phyloP scores from a whole-genome alignment of 2,329 filamentous ascomycete genomes.

The Fusarium begoniae region DNA sequence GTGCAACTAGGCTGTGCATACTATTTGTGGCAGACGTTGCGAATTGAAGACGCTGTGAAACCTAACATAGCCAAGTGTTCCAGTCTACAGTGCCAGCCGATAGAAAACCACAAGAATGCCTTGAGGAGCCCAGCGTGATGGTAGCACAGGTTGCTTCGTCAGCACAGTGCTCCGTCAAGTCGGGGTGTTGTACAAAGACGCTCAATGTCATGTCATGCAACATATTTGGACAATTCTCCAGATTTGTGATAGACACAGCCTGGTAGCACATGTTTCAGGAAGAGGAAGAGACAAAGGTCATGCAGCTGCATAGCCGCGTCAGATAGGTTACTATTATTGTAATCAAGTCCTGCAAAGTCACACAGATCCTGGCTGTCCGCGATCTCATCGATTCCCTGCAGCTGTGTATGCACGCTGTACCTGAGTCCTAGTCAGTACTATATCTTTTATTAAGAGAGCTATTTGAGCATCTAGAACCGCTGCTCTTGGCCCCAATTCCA shows the following conservation, averaged over 20 bases:
- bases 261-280: background rate
- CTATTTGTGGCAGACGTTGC: background rate
- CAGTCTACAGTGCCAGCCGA: background rate
- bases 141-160: background rate
- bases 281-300: background rate
- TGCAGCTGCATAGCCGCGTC: background rate
- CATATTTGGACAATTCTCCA: background rate
- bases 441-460: background rate
- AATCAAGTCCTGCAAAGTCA: background rate
- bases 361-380: background rate
- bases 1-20: background rate
- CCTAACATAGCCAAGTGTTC: background rate
- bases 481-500: background rate
- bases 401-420: background rate
- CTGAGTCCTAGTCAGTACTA: background rate
- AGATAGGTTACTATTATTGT: background rate
- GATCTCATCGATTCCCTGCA: background rate
- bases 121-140: background rate
- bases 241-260: background rate
- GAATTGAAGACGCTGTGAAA: background rate
- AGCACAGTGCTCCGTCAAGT: background rate
- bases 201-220: background rate
- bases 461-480: background rate
- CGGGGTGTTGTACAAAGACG: background rate
- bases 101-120: background rate